Evolutionary conservation across 2,329 filamentous ascomycete species (phyloP), one percentile per base, ranked within the genome.

Genomic region (Stachybotrys elegans): DNA sequence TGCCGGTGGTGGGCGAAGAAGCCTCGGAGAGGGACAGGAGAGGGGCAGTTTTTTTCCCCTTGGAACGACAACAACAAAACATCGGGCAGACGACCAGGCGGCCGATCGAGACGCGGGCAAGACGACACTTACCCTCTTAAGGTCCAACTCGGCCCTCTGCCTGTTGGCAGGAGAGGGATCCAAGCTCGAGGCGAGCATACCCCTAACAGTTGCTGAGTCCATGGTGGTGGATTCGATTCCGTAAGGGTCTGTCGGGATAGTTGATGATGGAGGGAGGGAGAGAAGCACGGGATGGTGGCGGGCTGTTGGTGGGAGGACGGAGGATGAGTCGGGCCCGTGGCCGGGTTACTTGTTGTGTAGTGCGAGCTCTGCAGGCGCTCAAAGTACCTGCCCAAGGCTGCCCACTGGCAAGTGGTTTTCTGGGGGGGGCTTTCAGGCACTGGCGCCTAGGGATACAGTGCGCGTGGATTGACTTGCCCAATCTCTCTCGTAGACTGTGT

Each of bases 71-170:
- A 34, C 31, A 34, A 12, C 9, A 34, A 17, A 14, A 16, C 25
- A 34, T 21, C 35, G 43, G 16, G 42, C 20, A 21, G 41, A 19
- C 25, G 12, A n/a, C n/a, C n/a, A n/a, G n/a, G n/a, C n/a, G n/a
- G n/a, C n/a, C n/a, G 16, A 20, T 22, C 7, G 9, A 21, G 17
- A 13, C 25, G 25, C 22, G 25, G 12, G 14, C 21, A 44, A n/a
- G n/a, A n/a, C n/a, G n/a, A n/a, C n/a, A 56, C 81, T 64, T 75
- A 92, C 88, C 74, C 84, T 78, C 75, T 90, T 91, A 57, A 93
- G 76, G 68, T 92, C 84, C 56, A 85, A 70, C 73, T 93, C 88
- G 63, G 86, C 86, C 66, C 83, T 78, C 62, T 84, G 80, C 68
- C 88, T 79, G 65, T 79, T 79, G 61, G 89, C 85, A 60, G 84